Evolutionary conservation across 192 early-diverging fungal genomes (phyloP), one percentile per base, ranked within the genome.

Genomic region (Coemansia sp.): DNA sequence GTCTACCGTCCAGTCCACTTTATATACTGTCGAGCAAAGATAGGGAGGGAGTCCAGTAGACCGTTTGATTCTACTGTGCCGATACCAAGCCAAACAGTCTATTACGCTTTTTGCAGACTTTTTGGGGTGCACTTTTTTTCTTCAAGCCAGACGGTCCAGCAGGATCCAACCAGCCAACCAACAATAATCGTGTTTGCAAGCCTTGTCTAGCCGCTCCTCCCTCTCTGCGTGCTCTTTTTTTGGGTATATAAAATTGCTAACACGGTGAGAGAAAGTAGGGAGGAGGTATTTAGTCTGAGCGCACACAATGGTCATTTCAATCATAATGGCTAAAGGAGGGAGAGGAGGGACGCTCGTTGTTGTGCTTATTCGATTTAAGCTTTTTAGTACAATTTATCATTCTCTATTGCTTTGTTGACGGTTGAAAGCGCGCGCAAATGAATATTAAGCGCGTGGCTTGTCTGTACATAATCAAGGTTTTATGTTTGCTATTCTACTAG

Each of bases 21-120:
- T 58, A 35, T 37, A 58, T 58, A 17, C 55, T n/a, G 28, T 16
- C 17, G 16, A 33, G 7, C 17, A 6, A n/a, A n/a, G 30, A 33
- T n/a, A 35, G 30, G 55, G 33, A 58, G 55, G 55, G 55, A 58
- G 30, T 17, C 5, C 30, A 35, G 55, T 16, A 33, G 55, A 58
- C 55, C 55, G 55, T 35, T 14, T n/a, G 30, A 1, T 58, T 16
- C 55, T 58, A 58, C 55, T 58, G 55, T 58, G 55, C 55, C 14
- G 32, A 58, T 58, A 33, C 6, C 55, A 35, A 58, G 55, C 16
- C 16, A n/a, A 58, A 50, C 47, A 23, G 47, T 26, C 47, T 50
- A 3, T 23, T 50, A 50, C 47, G 47, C 47, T 21, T 26, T 23
- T 13, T 26, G 28, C 0, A 53, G 2, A 4, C 11, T 53, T 53